Conservation (phyloP, 106 monocot species). For the Dactylorhiza incarnata region DNA sequence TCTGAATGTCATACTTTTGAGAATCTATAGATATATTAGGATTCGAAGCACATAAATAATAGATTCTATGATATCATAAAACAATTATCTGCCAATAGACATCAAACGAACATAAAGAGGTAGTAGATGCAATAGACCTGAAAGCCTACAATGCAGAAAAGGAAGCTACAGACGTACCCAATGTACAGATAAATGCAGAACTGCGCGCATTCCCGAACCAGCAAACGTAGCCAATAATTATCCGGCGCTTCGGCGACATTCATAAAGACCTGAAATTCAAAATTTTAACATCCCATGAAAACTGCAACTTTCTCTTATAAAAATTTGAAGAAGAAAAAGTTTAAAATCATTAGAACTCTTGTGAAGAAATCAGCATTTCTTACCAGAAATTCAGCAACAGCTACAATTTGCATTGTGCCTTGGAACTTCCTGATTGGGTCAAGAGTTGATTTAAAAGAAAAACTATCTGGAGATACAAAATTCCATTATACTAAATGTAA, state of each 20-base stretch:
- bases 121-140: background rate
- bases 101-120: background rate
- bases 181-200: slow-evolving; percentile 90
- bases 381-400: slow-evolving; percentile 68
- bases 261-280: slow-evolving; percentile 46
- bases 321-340: background rate
- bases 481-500: background rate
- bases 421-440: slow-evolving; percentile 65
- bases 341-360: background rate
- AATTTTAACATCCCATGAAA: background rate
- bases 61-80: background rate
- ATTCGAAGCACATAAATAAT: too few species aligned
- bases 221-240: slow-evolving; percentile 65
- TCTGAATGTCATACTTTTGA: too few species aligned
- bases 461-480: background rate
- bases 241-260: slow-evolving; percentile 47
- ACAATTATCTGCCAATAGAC: background rate
- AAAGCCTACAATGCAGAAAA: background rate
- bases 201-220: slow-evolving; percentile 74
- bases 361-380: background rate
- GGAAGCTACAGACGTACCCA: slow-evolving; percentile 48
- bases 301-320: too few species aligned
- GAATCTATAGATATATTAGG: too few species aligned
- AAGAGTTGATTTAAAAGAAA: background rate
- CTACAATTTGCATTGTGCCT: slow-evolving; percentile 72